Percentiles rank a stretch among this genome's conserved stretches.
phyloP scores from a whole-genome alignment of 129 eudicot genomes.

The Solidago caesia region DNA sequence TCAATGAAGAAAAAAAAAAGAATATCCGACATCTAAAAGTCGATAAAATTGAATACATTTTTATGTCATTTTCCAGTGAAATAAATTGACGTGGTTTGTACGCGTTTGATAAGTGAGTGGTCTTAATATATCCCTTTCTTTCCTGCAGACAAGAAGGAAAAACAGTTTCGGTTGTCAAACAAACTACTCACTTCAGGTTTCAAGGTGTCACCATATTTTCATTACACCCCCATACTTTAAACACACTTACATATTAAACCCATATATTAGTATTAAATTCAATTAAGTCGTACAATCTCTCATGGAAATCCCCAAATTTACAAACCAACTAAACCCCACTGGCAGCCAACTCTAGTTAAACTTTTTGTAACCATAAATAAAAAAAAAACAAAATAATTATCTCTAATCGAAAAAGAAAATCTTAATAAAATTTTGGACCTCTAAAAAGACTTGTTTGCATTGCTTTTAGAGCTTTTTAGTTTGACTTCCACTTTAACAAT shows the following conservation, averaged over 20 bases:
- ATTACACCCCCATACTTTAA: slow-evolving; percentile 8
- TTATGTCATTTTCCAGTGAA: too few relatives aligned
- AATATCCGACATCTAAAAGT: too few relatives aligned
- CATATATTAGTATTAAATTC: not conserved
- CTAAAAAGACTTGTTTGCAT: slow-evolving; percentile 34
- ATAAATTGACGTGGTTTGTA: slow-evolving; percentile 1
- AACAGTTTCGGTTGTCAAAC: slow-evolving; percentile 35
- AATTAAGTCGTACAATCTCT: not conserved
- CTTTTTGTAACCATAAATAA: slow-evolving; percentile 9
- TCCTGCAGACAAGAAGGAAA: slow-evolving; percentile 44
- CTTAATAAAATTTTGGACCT: slow-evolving; percentile 37
- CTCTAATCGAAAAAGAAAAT: slow-evolving; percentile 23
- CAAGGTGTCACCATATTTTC: not conserved
- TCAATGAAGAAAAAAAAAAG: too few relatives aligned
- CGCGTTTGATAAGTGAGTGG: slow-evolving; percentile 27
- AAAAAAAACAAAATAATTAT: slow-evolving; percentile 3
- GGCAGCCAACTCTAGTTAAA: slow-evolving; percentile 4
- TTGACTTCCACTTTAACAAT: slow-evolving; percentile 28
- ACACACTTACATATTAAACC: not conserved
- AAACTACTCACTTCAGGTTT: slow-evolving; percentile 25
- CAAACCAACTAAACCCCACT: slow-evolving; percentile 7
- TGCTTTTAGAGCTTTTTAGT: slow-evolving; percentile 45
- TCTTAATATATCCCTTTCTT: slow-evolving; percentile 27
- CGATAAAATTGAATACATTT: too few relatives aligned
- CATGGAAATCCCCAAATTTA: not conserved